Conservation (phyloP, 768 basidiomycete species). For the Amanita pallidorosea region DNA sequence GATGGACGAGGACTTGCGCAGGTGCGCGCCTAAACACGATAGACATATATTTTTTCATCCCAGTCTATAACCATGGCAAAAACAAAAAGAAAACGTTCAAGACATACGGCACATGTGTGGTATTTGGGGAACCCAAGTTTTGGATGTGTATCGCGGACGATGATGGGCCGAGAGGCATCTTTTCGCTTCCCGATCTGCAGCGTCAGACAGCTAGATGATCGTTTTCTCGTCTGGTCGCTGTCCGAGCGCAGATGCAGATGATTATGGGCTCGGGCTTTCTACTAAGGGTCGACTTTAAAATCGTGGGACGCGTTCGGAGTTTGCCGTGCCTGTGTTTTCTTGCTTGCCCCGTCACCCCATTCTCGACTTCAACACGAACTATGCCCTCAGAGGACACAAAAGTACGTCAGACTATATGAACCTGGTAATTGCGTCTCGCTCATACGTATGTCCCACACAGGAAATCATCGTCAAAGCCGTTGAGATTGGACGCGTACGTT, state of each 20-base stretch:
- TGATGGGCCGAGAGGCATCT: conserved; percentile 38
- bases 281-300: conserved; percentile 18
- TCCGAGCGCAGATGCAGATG: not conserved
- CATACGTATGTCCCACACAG: conserved; percentile 22
- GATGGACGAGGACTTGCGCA: conserved; percentile 73
- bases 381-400: conserved; percentile 93
- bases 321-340: conserved; percentile 21
- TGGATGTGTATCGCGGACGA: conserved; percentile 44
- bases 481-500: conserved; percentile 70
- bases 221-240: not conserved
- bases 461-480: conserved; percentile 77
- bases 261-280: not conserved
- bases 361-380: conserved; percentile 12
- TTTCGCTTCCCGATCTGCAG: conserved; percentile 8
- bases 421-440: not conserved
- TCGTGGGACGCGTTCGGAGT: conserved; percentile 17
- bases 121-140: conserved; percentile 18
- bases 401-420: conserved; percentile 27
- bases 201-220: not conserved
- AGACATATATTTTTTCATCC: not conserved
- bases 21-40: conserved; percentile 51
- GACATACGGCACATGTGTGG: conserved; percentile 27
- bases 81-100: no score
- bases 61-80: conserved; percentile 1
- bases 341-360: conserved; percentile 8